Base-by-base conservation (phyloP, 352 stramenopile genomes). In the Globisporangium carolinianum region DNA sequence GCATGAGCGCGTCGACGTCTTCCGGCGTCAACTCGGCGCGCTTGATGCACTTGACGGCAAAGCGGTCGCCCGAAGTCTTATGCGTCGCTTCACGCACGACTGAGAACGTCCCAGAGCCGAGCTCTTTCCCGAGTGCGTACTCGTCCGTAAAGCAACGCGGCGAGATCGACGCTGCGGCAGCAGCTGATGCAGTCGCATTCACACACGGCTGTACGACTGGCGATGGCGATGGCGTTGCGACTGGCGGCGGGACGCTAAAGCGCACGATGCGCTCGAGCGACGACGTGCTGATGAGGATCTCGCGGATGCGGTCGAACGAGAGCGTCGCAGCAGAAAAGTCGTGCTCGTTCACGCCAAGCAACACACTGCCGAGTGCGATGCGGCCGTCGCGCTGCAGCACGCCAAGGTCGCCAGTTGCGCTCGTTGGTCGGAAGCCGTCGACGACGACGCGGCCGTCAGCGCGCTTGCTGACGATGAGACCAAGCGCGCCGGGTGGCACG, bases 401-500 rank as follows among this genome's bases (percentile, higher is more conserved):
- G 45, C 84, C 82, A 15, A 52, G 51, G 46, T 79, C 58, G 54
- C 68, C 79, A 14, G 71, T 62, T n/a, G 50, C 55, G 3, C 67
- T 66, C 3, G 82, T 73, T 46, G 80, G 76, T 5, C 81, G 79
- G 63, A 94, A 94, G 59, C 78, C 76, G 57, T 94, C 81, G 38
- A 94, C 78, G 14, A 92, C 61, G 32, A 89, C 75, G 54, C 82
- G 71, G 39, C 48, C 60, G 43, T 69, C 46, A 15, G 58, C 36
- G 60, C 54, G 71, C 57, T 89, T 85, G 51, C 77, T 91, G 39
- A 94, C 79, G 62, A 94, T 79, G 36, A 94, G 79, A 0, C 81
- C 84, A 1, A 94, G 68, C 1, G 84, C 77, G 0, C 83, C 83
- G 1, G 79, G 62, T 9, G 79, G 78, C 35, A 91, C 84, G 36